Evolutionary conservation across 2,329 filamentous ascomycete genomes (phyloP).

Genomic region (Neopestalotiopsis clavispora): DNA sequence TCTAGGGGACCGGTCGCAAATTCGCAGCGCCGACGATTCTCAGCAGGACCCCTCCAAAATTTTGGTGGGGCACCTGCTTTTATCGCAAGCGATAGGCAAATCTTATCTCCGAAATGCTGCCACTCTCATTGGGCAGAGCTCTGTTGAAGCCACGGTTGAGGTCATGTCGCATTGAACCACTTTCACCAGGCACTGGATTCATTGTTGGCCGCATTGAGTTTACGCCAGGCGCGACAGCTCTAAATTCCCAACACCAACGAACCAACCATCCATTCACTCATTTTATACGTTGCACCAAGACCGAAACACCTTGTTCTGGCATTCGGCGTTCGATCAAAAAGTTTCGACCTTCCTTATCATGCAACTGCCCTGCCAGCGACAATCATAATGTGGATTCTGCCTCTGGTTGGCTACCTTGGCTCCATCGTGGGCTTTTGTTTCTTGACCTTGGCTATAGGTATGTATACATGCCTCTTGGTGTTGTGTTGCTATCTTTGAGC

Average conservation of each 20-base stretch:
- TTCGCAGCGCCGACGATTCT: background rate
- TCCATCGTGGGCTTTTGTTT: constrained; percentile 90
- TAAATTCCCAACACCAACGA: background rate
- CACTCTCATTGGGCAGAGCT: background rate
- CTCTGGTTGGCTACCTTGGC: constrained; percentile 87
- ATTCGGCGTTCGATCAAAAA: background rate
- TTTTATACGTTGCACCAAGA: background rate
- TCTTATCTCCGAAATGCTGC: constrained; percentile 4
- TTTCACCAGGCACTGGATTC: too few relatives aligned
- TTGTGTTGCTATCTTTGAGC: background rate
- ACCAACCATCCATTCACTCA: background rate
- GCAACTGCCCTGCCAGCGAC: background rate
- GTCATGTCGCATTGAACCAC: background rate
- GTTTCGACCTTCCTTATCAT: background rate
- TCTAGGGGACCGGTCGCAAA: background rate
- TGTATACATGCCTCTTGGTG: constrained; percentile 23
- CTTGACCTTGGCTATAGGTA: constrained; percentile 91
- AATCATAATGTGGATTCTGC: constrained; percentile 88
- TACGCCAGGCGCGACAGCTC: constrained; percentile 4
- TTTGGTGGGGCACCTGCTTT: constrained; percentile 11
- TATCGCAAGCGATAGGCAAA: constrained; percentile 6
- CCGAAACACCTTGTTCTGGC: background rate
- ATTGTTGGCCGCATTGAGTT: background rate
- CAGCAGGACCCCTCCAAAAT: constrained; percentile 16
- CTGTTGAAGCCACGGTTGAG: constrained; percentile 11